A percentile compares a stretch with the other conserved stretches of the same genome.
Conservation (phyloP, 192 early-diverging fungal genomes). For the Dispira parvispora region DNA sequence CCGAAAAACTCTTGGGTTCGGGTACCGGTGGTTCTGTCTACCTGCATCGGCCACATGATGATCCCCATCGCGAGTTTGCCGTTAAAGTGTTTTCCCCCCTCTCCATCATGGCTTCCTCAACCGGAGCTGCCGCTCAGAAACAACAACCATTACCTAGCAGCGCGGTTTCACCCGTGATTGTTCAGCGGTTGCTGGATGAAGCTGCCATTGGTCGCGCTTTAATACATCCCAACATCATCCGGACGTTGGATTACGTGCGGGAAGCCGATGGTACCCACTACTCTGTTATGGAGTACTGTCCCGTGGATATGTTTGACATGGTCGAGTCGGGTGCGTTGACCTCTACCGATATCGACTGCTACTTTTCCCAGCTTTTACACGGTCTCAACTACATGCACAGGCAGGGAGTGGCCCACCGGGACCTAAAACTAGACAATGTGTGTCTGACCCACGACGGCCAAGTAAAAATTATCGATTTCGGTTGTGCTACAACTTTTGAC, state of each 20-base stretch:
- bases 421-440: slow-evolving; percentile 56
- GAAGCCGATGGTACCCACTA: slow-evolving; percentile 43
- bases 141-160: no score
- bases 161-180: slow-evolving; percentile 19
- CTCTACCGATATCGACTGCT: slow-evolving; percentile 56
- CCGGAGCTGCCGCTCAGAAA: background rate
- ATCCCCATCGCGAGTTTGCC: slow-evolving; percentile 16
- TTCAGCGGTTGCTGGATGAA: slow-evolving; percentile 30
- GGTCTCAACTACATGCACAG: slow-evolving; percentile 65
- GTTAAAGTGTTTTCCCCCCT: slow-evolving; percentile 31
- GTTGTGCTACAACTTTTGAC: slow-evolving; percentile 37
- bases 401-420: slow-evolving; percentile 42
- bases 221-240: slow-evolving; percentile 60
- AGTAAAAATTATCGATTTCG: slow-evolving; percentile 67
- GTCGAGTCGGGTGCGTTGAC: slow-evolving; percentile 62
- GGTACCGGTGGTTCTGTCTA: slow-evolving; percentile 31
- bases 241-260: slow-evolving; percentile 55
- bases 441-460: slow-evolving; percentile 32
- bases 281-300: slow-evolving; percentile 82
- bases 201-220: slow-evolving; percentile 32
- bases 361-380: slow-evolving; percentile 58
- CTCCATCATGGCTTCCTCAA: slow-evolving; percentile 15
- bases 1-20: slow-evolving; percentile 26
- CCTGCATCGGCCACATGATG: slow-evolving; percentile 26
- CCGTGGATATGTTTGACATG: slow-evolving; percentile 66